Base-by-base conservation (phyloP, 148 eudicot genomes). In the Camellia lanceoleosa region DNA sequence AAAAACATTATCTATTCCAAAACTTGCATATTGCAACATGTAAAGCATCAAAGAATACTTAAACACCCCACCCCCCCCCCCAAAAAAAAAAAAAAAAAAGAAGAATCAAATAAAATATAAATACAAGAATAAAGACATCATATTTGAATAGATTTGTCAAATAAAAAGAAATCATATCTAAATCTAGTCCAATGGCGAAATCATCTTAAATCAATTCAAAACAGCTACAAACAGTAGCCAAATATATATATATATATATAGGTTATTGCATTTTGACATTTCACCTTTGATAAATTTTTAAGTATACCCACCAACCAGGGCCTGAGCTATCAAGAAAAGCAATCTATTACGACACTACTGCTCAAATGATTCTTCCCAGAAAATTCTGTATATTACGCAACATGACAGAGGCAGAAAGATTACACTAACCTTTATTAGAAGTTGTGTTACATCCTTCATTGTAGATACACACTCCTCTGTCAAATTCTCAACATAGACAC, bases 401-500 rank as follows among this genome's bases (percentile, higher is more conserved):
- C 44, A 76, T 20, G 64, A 60, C 74, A 30, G 7, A 68, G 63
- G 72, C 60, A 74, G 46, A 49, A 72, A 64, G 10, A 83, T 59
- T 49, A 74, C 49, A 70, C 80, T 43, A 77, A 95, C 99, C 99
- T 95, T 95, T 56, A 87, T 81, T 75, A 96, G 66, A 82, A 92
- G 89, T 30, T 88, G 90, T 52, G 90, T 89, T 44, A 96, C 95
- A 83, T 96, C 99, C 85, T 84, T 91, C 89, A 88, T 86, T 5
- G 90, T 84, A 44, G 91, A 89, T 51, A 96, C 98, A 77, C 85
- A 86, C 82, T 89, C 93, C 88, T 94, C 99, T 1, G 92, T 90
- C 82, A 93, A 80, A 89, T 96, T 93, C 82, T 94, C 98, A 62
- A 96, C 99, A 88, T 96, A 96, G 10, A 96, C 95, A 42, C 99